These are phyloP conservation scores for Reticulascus tulasneorum DNA, from an alignment of 2,329 filamentous ascomycete genomes.

Conservation along the genomic window DNA sequence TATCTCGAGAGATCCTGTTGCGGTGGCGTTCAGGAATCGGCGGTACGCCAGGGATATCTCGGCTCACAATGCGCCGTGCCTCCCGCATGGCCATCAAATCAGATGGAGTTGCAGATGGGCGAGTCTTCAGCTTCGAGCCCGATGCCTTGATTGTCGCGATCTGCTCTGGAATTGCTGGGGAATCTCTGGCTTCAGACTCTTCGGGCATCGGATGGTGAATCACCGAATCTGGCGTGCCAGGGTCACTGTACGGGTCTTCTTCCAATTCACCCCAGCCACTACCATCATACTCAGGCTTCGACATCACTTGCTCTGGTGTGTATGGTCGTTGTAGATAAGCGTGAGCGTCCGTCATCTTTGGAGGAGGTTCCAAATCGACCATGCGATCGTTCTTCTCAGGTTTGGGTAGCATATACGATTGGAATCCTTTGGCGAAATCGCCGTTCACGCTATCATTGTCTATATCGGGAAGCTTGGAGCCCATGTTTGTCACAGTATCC, in stretches of 20 bases:
- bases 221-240: slow-evolving; percentile 81
- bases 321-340: slow-evolving; percentile 35
- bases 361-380: slow-evolving; percentile 18
- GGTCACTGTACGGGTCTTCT: slow-evolving; percentile 54
- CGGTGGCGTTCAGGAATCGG: slow-evolving; percentile 59
- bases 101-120: slow-evolving; percentile 80
- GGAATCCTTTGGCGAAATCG: slow-evolving; percentile 39
- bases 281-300: slow-evolving; percentile 62
- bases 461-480: slow-evolving; percentile 16
- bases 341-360: slow-evolving; percentile 32
- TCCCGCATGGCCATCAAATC: slow-evolving; percentile 84
- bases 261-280: slow-evolving; percentile 56
- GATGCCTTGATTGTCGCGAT: slow-evolving; percentile 86
- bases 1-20: slow-evolving; percentile 48
- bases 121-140: slow-evolving; percentile 82
- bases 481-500: slow-evolving; percentile 24
- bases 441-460: slow-evolving; percentile 22
- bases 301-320: slow-evolving; percentile 46
- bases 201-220: slow-evolving; percentile 69
- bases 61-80: slow-evolving; percentile 78
- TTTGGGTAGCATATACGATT: slow-evolving; percentile 44
- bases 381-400: too few relatives aligned
- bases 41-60: slow-evolving; percentile 59
- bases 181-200: slow-evolving; percentile 39
- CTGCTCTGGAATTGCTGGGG: slow-evolving; percentile 71